These are phyloP conservation scores for Talaromyces funiculosus DNA, from an alignment of 2,329 filamentous ascomycete genomes.

Conservation along the genomic window DNA sequence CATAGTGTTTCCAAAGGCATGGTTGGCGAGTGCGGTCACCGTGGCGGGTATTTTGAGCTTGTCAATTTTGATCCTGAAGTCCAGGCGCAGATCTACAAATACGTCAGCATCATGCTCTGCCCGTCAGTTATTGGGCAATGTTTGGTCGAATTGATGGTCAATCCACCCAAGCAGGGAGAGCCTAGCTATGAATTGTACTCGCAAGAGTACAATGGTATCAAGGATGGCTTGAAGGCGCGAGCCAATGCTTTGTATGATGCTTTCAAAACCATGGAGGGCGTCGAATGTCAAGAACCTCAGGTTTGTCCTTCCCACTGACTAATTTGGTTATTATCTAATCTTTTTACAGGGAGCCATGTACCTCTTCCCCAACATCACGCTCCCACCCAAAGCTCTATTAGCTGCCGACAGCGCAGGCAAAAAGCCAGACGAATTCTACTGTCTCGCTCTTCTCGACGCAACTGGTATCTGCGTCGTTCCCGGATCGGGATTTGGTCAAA, in stretches of 20 bases:
- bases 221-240: constrained; percentile 68
- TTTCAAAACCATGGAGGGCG: constrained; percentile 92
- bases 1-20: constrained; percentile 97
- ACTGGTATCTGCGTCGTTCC: constrained; percentile 94
- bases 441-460: constrained; percentile 79
- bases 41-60: constrained; percentile 96
- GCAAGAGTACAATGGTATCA: constrained; percentile 79
- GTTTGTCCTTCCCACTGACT: constrained; percentile 33
- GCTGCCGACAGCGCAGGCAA: constrained; percentile 70
- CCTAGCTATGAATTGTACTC: constrained; percentile 79
- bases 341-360: constrained; percentile 80
- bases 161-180: constrained; percentile 78
- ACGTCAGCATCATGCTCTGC: constrained; percentile 94
- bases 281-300: constrained; percentile 78
- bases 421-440: constrained; percentile 87
- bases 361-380: constrained; percentile 88
- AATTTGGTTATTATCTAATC: not conserved
- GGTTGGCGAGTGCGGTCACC: constrained; percentile 97
- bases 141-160: constrained; percentile 95
- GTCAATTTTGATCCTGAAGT: constrained; percentile 81
- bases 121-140: constrained; percentile 94
- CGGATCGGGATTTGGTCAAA: constrained; percentile 90
- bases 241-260: constrained; percentile 82
- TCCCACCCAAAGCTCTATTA: constrained; percentile 69
- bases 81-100: constrained; percentile 94